Percentiles rank a stretch among this genome's conserved stretches.
Conservation (phyloP, 495 filamentous ascomycete genomes). For the Chaetomium fimeti region DNA sequence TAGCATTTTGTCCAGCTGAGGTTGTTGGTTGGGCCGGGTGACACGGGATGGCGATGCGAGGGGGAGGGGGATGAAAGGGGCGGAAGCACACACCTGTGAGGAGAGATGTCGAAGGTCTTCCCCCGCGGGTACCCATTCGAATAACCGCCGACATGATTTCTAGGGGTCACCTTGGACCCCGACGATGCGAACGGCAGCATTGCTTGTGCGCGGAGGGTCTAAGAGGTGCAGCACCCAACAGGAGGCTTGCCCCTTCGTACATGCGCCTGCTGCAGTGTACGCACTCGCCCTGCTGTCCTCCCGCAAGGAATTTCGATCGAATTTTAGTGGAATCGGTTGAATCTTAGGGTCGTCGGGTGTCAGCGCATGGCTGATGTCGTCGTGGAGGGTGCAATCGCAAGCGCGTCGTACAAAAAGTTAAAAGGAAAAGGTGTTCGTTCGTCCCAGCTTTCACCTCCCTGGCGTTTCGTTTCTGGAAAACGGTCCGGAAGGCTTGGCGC, state of each 20-base stretch:
- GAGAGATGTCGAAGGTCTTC: slow-evolving; percentile 79
- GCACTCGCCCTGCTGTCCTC: not conserved
- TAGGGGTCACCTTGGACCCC: slow-evolving; percentile 56
- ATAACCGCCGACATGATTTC: slow-evolving; percentile 63
- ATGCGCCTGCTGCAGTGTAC: slow-evolving; percentile 4
- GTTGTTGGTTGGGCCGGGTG: not conserved
- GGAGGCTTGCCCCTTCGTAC: slow-evolving; percentile 20
- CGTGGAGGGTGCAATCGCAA: slow-evolving; percentile 22
- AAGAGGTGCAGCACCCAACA: slow-evolving; percentile 17
- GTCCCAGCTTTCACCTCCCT: slow-evolving; percentile 29
- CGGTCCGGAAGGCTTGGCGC: slow-evolving; percentile 22
- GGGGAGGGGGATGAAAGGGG: not conserved
- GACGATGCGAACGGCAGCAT: slow-evolving; percentile 48
- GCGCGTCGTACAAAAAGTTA: slow-evolving; percentile 29
- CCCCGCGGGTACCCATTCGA: slow-evolving; percentile 74
- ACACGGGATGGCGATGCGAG: not conserved
- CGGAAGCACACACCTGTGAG: slow-evolving; percentile 65
- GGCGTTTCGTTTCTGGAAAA: slow-evolving; percentile 31
- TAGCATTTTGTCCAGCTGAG: not conserved
- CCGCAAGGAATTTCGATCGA: not conserved
- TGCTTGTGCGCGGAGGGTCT: slow-evolving; percentile 22
- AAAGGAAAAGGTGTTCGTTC: slow-evolving; percentile 40
- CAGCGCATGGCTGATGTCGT: slow-evolving; percentile 33
- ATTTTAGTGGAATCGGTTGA: not conserved
- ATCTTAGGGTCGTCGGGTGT: slow-evolving; percentile 18